These are phyloP conservation scores for Dinochytrium kinnereticum DNA, from an alignment of 371 early-diverging fungal genomes.

Conservation along the genomic window DNA sequence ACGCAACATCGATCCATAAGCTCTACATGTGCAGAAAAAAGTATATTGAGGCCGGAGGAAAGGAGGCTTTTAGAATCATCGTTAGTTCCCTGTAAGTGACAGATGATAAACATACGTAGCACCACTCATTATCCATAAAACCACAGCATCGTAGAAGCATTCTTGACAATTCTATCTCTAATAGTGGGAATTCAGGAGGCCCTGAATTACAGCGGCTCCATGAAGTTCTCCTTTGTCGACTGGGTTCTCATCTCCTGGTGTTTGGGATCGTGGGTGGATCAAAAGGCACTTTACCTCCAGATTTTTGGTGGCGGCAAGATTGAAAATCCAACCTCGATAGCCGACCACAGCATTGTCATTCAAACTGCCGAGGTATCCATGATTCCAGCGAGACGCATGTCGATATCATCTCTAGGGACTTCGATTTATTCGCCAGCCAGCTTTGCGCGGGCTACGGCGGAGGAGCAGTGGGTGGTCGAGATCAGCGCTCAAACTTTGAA, in stretches of 20 bases:
- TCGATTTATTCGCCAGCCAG: too few relatives aligned
- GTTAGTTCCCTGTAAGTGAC: constrained; percentile 13
- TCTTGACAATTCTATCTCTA: not conserved
- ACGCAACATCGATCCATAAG: constrained; percentile 13
- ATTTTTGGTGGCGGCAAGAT: not conserved
- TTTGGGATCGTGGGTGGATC: constrained; percentile 10
- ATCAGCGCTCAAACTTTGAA: too few relatives aligned
- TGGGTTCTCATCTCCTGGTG: constrained; percentile 19
- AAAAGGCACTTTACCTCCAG: constrained; percentile 3
- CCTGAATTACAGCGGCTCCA: constrained; percentile 8
- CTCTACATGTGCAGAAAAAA: not conserved
- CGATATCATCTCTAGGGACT: too few relatives aligned
- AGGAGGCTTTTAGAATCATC: constrained; percentile 16
- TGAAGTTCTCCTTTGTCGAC: constrained; percentile 20
- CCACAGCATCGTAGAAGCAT: not conserved
- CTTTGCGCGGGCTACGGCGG: too few relatives aligned
- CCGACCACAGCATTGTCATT: too few relatives aligned
- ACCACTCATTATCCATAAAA: not conserved
- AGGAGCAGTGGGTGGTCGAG: too few relatives aligned
- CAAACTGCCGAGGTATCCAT: too few relatives aligned
- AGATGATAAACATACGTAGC: not conserved
- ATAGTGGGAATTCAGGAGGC: constrained; percentile 17
- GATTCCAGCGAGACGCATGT: too few relatives aligned
- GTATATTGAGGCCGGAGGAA: constrained; percentile 8
- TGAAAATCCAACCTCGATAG: not conserved